phyloP scores from a whole-genome alignment of 2,329 filamentous ascomycete species.

The Colletotrichum eremochloae region DNA sequence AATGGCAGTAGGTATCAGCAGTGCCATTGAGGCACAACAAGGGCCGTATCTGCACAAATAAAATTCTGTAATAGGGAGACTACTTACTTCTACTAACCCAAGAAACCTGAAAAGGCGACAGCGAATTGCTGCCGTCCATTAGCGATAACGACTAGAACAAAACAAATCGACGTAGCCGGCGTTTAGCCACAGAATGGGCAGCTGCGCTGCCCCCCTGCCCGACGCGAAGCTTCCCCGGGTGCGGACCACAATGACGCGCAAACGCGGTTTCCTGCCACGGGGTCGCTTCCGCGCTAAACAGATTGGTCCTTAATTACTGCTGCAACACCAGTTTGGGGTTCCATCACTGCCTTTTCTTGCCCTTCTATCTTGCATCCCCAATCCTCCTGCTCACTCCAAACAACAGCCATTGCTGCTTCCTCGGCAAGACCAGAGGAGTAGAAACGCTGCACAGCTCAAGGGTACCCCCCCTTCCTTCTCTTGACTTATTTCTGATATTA shows the following conservation, averaged over 20 bases:
- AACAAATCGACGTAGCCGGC: not conserved
- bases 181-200: slow-evolving; percentile 5
- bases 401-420: not conserved
- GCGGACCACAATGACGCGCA: slow-evolving; percentile 12
- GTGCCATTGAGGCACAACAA: not conserved
- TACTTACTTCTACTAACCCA: not conserved
- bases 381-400: not conserved
- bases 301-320: not conserved
- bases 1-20: not conserved
- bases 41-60: not conserved
- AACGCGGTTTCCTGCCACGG: slow-evolving; percentile 17
- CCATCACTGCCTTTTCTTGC: not conserved
- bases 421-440: not conserved
- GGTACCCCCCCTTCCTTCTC: not conserved
- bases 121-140: not conserved
- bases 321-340: not conserved
- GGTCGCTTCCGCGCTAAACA: slow-evolving; percentile 5
- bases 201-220: slow-evolving; percentile 5
- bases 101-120: not conserved
- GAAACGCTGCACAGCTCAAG: not conserved
- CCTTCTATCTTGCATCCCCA: slow-evolving; percentile 1
- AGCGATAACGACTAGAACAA: not conserved
- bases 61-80: not conserved
- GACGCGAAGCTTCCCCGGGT: not conserved
- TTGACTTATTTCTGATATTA: not conserved